Conservation (phyloP, 148 eudicot species). For the Bassia scoparia region DNA sequence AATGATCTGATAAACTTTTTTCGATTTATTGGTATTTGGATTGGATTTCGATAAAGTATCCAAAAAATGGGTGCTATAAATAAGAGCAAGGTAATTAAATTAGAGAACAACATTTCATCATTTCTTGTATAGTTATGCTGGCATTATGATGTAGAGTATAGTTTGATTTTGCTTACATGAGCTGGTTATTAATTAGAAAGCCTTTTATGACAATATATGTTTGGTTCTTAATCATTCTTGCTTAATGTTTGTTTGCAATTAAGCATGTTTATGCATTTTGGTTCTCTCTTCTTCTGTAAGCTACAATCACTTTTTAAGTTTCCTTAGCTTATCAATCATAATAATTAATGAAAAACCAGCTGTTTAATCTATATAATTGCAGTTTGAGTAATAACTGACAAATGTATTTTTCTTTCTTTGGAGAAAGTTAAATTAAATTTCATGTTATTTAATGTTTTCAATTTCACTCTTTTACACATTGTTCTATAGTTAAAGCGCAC, state of each 20-base stretch:
- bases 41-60: not conserved
- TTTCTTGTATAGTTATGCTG: slow-evolving; percentile 17
- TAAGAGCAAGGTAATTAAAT: slow-evolving; percentile 13
- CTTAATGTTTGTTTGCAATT: slow-evolving; percentile 20
- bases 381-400: too few relatives aligned
- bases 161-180: slow-evolving; percentile 12
- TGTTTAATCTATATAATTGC: too few relatives aligned
- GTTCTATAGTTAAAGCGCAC: too few relatives aligned
- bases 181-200: not conserved
- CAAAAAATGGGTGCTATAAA: not conserved
- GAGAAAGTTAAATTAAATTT: too few relatives aligned
- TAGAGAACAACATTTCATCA: slow-evolving; percentile 39
- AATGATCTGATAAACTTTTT: not conserved
- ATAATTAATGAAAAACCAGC: too few relatives aligned
- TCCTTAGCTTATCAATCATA: too few relatives aligned
- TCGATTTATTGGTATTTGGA: not conserved
- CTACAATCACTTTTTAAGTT: too few relatives aligned
- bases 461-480: too few relatives aligned
- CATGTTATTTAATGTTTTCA: too few relatives aligned
- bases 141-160: slow-evolving; percentile 11
- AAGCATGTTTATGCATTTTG: slow-evolving; percentile 15
- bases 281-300: not conserved
- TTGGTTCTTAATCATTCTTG: not conserved
- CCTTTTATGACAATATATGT: not conserved
- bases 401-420: too few relatives aligned